phyloP scores from a whole-genome alignment of 352 stramenopile genomes.

The Globisporangium megalacanthum region DNA sequence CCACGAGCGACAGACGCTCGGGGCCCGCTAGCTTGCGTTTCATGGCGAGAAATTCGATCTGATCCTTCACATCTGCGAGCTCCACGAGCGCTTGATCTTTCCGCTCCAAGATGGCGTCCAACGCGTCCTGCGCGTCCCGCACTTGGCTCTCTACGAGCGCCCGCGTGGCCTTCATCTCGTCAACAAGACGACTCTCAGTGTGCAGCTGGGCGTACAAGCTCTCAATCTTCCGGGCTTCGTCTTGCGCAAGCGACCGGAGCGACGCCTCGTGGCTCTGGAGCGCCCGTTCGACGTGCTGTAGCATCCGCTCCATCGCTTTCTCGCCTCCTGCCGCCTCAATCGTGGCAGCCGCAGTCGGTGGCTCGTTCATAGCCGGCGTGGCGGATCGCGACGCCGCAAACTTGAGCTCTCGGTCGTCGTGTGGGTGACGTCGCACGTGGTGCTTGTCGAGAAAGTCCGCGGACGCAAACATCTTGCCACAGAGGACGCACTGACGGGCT shows the following conservation, averaged over 20 bases:
- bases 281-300: conserved; percentile 38
- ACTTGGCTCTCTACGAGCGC: conserved; percentile 23
- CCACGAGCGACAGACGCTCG: neutral
- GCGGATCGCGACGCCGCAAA: neutral
- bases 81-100: conserved; percentile 32
- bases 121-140: conserved; percentile 20
- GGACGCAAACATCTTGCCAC: conserved; percentile 69
- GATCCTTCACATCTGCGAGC: conserved; percentile 39
- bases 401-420: conserved; percentile 16
- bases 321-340: conserved; percentile 2
- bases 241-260: conserved; percentile 35
- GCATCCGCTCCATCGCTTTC: conserved; percentile 39
- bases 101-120: conserved; percentile 30
- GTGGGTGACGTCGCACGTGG: conserved; percentile 38
- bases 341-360: neutral
- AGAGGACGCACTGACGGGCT: conserved; percentile 48
- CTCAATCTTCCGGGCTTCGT: conserved; percentile 42
- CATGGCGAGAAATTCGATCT: conserved; percentile 41
- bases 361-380: conserved; percentile 2
- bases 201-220: conserved; percentile 51
- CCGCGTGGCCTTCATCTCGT: conserved; percentile 34
- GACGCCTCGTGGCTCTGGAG: conserved; percentile 44
- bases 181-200: conserved; percentile 33
- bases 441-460: conserved; percentile 60
- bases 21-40: conserved; percentile 35